phyloP scores from a whole-genome alignment of 129 eudicot genomes.

The Arctium minus region DNA sequence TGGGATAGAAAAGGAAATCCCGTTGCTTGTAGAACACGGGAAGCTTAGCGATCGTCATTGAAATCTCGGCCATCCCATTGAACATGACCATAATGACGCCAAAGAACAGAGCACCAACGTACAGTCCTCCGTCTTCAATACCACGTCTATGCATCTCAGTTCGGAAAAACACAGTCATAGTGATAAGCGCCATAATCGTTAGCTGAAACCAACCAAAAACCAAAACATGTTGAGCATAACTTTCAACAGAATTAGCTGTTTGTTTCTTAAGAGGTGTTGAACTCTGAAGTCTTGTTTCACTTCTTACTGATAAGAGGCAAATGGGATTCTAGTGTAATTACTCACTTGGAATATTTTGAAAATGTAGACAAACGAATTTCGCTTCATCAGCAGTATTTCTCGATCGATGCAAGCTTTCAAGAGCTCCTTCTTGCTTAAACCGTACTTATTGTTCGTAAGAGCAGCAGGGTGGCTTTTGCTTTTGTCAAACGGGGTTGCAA shows the following conservation, averaged over 20 bases:
- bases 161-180: slow-evolving; percentile 64
- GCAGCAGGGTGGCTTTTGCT: slow-evolving; percentile 87
- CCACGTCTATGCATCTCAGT: slow-evolving; percentile 48
- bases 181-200: slow-evolving; percentile 29
- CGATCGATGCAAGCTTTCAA: slow-evolving; percentile 59
- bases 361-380: slow-evolving; percentile 75
- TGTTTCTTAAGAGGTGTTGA: no score
- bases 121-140: slow-evolving; percentile 43
- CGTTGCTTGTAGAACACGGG: slow-evolving; percentile 86
- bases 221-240: not conserved
- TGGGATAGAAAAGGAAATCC: slow-evolving; percentile 63
- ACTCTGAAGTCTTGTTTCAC: not conserved
- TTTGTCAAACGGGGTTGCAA: slow-evolving; percentile 62
- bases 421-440: slow-evolving; percentile 45
- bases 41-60: slow-evolving; percentile 81
- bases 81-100: slow-evolving; percentile 41
- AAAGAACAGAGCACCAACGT: slow-evolving; percentile 52
- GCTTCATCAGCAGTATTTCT: slow-evolving; percentile 75
- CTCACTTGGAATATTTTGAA: slow-evolving; percentile 63
- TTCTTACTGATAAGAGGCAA: not conserved
- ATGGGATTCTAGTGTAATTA: not conserved
- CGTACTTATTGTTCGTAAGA: slow-evolving; percentile 57
- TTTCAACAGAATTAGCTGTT: not conserved
- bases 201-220: slow-evolving; percentile 36
- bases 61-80: slow-evolving; percentile 64